These are phyloP conservation scores for Capsella rubella DNA, from an alignment of 441 rosid genomes.

Conservation along the genomic window DNA sequence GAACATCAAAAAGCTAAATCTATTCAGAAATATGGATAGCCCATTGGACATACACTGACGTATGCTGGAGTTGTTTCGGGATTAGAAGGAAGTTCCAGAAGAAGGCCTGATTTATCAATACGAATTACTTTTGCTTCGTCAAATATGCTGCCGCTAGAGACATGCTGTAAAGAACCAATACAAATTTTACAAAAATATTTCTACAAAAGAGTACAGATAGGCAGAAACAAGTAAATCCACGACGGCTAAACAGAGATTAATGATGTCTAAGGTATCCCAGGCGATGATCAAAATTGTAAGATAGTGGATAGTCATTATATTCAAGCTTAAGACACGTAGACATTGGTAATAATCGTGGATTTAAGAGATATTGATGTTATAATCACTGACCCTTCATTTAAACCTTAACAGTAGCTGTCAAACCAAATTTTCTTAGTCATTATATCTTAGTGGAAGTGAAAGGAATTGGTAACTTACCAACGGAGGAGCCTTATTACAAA, in stretches of 20 bases:
- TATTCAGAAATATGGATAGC: slow-evolving; percentile 22
- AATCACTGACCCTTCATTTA: slow-evolving; percentile 3
- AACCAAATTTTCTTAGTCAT: slow-evolving; percentile 11
- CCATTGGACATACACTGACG: slow-evolving; percentile 70
- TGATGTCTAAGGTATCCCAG: slow-evolving; percentile 18
- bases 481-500: slow-evolving; percentile 80
- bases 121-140: slow-evolving; percentile 86
- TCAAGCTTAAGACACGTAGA: slow-evolving; percentile 8
- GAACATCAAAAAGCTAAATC: slow-evolving; percentile 27
- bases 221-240: slow-evolving; percentile 20
- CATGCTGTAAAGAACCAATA: slow-evolving; percentile 64
- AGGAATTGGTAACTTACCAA: slow-evolving; percentile 57
- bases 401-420: slow-evolving; percentile 13
- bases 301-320: slow-evolving; percentile 9
- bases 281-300: slow-evolving; percentile 18
- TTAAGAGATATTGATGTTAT: slow-evolving; percentile 5
- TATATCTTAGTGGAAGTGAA: slow-evolving; percentile 15
- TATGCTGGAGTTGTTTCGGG: slow-evolving; percentile 79
- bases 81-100: slow-evolving; percentile 85
- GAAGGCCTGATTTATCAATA: slow-evolving; percentile 87
- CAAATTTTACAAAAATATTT: background rate
- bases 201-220: background rate
- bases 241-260: slow-evolving; percentile 23
- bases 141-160: slow-evolving; percentile 76
- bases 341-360: slow-evolving; percentile 14